phyloP scores from a whole-genome alignment of 352 stramenopile genomes.

The Pythium volutum region DNA sequence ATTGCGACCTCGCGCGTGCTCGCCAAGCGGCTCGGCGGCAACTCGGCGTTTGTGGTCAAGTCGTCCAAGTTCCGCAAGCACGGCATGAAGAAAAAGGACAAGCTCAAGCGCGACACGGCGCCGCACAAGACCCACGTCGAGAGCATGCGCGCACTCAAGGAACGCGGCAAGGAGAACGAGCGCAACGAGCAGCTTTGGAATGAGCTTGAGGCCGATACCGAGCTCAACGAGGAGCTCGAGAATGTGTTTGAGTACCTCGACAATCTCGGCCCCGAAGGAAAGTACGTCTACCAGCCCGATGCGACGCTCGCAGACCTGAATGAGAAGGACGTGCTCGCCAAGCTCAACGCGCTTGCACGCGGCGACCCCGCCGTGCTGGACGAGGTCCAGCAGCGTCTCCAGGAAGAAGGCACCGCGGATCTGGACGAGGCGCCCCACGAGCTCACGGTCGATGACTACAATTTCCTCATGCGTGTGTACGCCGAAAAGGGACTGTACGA shows the following conservation, averaged over 20 bases:
- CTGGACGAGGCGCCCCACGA: slow-evolving; percentile 28
- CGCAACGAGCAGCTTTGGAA: slow-evolving; percentile 55
- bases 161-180: slow-evolving; percentile 28
- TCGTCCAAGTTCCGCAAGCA: slow-evolving; percentile 51
- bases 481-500: slow-evolving; percentile 56
- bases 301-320: slow-evolving; percentile 61
- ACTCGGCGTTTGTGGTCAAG: slow-evolving; percentile 65
- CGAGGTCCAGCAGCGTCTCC: slow-evolving; percentile 30
- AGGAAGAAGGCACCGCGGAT: slow-evolving; percentile 12
- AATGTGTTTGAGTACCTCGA: slow-evolving; percentile 68
- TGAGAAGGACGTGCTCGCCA: slow-evolving; percentile 52
- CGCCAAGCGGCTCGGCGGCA: slow-evolving; percentile 62
- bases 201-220: slow-evolving; percentile 50
- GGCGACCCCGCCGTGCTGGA: slow-evolving; percentile 41
- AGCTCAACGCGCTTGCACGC: slow-evolving; percentile 65
- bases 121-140: slow-evolving; percentile 60
- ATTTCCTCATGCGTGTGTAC: slow-evolving; percentile 73
- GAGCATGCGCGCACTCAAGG: slow-evolving; percentile 45
- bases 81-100: slow-evolving; percentile 59
- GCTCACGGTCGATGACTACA: slow-evolving; percentile 66
- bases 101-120: slow-evolving; percentile 57
- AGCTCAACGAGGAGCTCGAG: slow-evolving; percentile 65
- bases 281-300: slow-evolving; percentile 71
- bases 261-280: slow-evolving; percentile 50
- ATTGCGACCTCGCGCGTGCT: slow-evolving; percentile 47